Evolutionary conservation across 2,329 filamentous ascomycete genomes (phyloP), one percentile per base, ranked within the genome.

Genomic region (Cladophialophora chaetospira): DNA sequence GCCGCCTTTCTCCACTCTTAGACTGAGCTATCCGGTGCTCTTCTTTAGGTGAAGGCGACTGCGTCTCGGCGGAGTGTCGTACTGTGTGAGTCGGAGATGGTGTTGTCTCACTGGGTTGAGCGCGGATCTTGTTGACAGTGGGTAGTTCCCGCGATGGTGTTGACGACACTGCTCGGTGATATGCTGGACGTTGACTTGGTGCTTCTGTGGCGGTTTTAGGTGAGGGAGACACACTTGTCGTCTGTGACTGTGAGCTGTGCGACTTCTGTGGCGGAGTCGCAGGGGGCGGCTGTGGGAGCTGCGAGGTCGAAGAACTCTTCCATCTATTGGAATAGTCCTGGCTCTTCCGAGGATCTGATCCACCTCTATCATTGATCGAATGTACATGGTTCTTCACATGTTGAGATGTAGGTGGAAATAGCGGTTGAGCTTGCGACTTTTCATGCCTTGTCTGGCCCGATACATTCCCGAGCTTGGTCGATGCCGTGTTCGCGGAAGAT

Each of bases 61-160:
- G 29, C 35, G 5, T 42, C 36, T 45, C 48, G 19, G 43, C 28
- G 11, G 48, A 21, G 40, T 31, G 35, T 42, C n/a, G 36, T 11
- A 1, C 23, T 11, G 23, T 38, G 4, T 15, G 35, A n/a, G n/a
- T 28, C 36, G 36, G 21, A 10, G 19, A 23, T 10, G 36, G 26
- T 15, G 5, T 33, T 21, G 15, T 19, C 10, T n/a, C 13, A n/a
- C 23, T n/a, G 4, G 48, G 63, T 25, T 61, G 60, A 54, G 70
- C 70, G 35, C 76, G 69, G 23, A 77, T 64, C 61, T 75, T 77
- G 4, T 72, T 72, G 44, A 78, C 77, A 21, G 67, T 69, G 5
- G 76, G 76, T 26, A 78, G 70, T 44, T 74, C 69, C 62, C 71
- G 69, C 2, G 75, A 78, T n/a, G 76, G 76, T 11, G 75, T 73